Evolutionary conservation across 2,329 filamentous ascomycete species (phyloP).

Genomic region (Colletotrichum scovillei): DNA sequence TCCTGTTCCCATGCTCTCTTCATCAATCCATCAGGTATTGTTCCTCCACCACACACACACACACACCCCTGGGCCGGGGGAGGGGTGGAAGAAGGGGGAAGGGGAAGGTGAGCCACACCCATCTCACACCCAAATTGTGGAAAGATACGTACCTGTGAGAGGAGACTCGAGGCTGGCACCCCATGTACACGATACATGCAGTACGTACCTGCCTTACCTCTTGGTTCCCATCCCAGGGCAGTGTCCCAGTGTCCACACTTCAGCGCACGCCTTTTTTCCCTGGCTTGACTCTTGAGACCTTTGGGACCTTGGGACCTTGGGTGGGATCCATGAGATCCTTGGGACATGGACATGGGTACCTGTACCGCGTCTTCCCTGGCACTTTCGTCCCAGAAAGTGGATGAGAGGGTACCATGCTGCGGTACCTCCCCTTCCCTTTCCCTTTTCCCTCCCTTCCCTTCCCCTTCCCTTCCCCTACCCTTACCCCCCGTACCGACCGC

Average conservation of each 20-base stretch:
- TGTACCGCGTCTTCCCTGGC: conserved; percentile 11
- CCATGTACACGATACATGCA: not conserved
- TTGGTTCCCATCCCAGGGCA: too few relatives aligned
- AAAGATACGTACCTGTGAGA: not conserved
- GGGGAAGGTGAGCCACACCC: not conserved
- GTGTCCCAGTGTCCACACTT: not conserved
- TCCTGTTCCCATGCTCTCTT: not conserved
- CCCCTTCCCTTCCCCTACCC: not conserved
- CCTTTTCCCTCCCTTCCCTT: not conserved
- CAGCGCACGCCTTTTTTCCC: not conserved
- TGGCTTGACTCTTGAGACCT: not conserved
- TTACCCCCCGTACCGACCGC: conserved; percentile 27
- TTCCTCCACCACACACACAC: too few relatives aligned
- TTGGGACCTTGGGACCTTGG: not conserved
- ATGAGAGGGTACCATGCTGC: not conserved
- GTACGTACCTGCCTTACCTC: not conserved
- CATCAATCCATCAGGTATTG: not conserved
- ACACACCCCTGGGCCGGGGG: not conserved
- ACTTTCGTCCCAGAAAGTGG: not conserved
- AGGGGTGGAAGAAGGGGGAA: not conserved
- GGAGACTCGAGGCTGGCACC: not conserved
- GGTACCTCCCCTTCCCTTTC: not conserved
- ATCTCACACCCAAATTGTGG: not conserved
- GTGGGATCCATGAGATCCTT: not conserved
- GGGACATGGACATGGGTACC: not conserved